A percentile compares a stretch with the other conserved stretches of the same genome.
phyloP scores from a whole-genome alignment of 2,329 filamentous ascomycete species.

The Diaporthe vaccinii region DNA sequence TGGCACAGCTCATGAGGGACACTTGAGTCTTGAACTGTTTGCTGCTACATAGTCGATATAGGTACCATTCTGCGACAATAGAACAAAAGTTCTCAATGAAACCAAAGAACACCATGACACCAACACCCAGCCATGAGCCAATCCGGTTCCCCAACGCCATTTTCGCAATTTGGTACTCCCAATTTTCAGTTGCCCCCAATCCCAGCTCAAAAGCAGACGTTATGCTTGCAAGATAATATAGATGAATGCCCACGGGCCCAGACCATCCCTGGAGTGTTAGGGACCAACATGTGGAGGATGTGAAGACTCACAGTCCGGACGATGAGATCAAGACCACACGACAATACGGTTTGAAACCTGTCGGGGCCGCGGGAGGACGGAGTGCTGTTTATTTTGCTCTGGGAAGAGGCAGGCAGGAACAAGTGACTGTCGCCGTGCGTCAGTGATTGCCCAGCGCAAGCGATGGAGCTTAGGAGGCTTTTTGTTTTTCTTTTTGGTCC shows the following conservation, averaged over 20 bases:
- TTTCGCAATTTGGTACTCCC: conserved; percentile 14
- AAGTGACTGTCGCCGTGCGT: conserved; percentile 33
- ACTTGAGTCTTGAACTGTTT: conserved; percentile 14
- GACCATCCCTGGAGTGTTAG: conserved; percentile 36
- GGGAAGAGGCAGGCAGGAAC: not conserved
- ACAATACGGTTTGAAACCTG: not conserved
- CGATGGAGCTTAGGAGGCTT: conserved; percentile 13
- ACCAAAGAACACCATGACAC: conserved; percentile 26
- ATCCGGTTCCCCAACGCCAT: not conserved
- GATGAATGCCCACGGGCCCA: not conserved
- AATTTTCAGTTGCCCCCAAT: not conserved
- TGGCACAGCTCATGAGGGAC: conserved; percentile 11
- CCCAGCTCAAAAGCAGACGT: not conserved
- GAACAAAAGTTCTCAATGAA: not conserved
- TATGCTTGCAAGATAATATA: not conserved
- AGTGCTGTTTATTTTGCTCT: not conserved
- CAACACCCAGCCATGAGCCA: conserved; percentile 16
- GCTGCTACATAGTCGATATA: conserved; percentile 34
- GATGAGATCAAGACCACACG: conserved; percentile 17
- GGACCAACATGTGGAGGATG: conserved; percentile 35
- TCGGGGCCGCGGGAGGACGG: conserved; percentile 8
- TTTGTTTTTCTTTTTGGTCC: not conserved
- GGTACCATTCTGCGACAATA: conserved; percentile 40
- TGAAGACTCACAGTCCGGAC: conserved; percentile 40
- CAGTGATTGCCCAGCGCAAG: conserved; percentile 34